phyloP scores from a whole-genome alignment of 257 asterid species.

The Penstemon eatonii region DNA sequence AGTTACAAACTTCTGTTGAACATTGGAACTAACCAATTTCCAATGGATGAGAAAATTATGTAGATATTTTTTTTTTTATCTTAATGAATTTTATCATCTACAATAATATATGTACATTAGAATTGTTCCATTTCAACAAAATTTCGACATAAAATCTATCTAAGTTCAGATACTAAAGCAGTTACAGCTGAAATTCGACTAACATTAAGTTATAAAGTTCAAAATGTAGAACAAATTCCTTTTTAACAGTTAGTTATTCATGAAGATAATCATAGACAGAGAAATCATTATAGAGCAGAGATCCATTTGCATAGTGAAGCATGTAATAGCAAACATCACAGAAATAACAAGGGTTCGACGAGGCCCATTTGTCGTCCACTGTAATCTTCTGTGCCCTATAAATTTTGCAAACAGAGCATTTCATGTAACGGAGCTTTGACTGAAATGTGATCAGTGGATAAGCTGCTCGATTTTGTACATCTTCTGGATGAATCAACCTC shows the following conservation, averaged over 20 bases:
- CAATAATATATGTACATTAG: no score
- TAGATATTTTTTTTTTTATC: no score
- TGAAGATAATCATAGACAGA: constrained; percentile 69
- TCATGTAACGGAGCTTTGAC: constrained; percentile 48
- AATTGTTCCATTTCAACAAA: no score
- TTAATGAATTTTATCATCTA: no score
- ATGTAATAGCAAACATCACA: constrained; percentile 87
- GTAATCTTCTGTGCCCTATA: constrained; percentile 74
- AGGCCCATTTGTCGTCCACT: constrained; percentile 84
- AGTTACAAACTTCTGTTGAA: no score
- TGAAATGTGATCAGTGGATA: constrained; percentile 64
- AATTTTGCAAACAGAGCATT: constrained; percentile 86
- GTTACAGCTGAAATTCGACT: no score
- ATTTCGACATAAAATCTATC: no score
- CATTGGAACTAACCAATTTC: no score
- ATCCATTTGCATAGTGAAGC: constrained; percentile 77
- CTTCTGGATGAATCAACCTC: constrained; percentile 82
- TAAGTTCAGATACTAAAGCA: no score
- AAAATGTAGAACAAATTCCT: background rate
- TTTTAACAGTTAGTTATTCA: constrained; percentile 33
- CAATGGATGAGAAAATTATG: no score
- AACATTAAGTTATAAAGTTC: background rate
- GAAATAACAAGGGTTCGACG: constrained; percentile 78
- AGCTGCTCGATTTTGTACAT: constrained; percentile 73
- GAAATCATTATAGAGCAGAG: constrained; percentile 70